Evolutionary conservation across 495 filamentous ascomycete genomes (phyloP).

Genomic region (Penicillium daleae): DNA sequence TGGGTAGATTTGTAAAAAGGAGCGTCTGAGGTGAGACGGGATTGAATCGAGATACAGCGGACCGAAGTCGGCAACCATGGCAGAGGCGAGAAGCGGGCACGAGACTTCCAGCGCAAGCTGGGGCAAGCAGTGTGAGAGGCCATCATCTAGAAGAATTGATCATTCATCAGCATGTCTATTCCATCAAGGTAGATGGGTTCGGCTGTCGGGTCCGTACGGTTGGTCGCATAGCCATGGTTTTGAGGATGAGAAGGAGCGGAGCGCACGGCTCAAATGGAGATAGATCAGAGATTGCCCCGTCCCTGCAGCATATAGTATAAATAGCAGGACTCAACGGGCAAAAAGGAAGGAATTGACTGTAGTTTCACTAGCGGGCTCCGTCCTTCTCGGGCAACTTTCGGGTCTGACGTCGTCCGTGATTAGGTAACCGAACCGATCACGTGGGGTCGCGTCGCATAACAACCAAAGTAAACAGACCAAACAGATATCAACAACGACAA

Average conservation of each 20-base stretch:
- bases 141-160: constrained; percentile 26
- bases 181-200: constrained; percentile 13
- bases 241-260: constrained; percentile 29
- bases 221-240: constrained; percentile 38
- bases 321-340: constrained; percentile 17
- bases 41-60: constrained; percentile 37
- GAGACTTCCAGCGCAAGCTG: constrained; percentile 32
- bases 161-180: constrained; percentile 11
- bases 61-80: constrained; percentile 27
- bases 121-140: constrained; percentile 26
- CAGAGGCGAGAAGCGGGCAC: constrained; percentile 21
- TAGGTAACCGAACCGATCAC: constrained; percentile 27
- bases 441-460: constrained; percentile 41
- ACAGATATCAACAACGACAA: constrained; percentile 31
- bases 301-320: constrained; percentile 33
- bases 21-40: constrained; percentile 21
- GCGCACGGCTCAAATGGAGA: constrained; percentile 31
- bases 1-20: constrained; percentile 26
- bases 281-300: constrained; percentile 25
- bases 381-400: constrained; percentile 13
- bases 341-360: constrained; percentile 12
- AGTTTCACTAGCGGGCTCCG: constrained; percentile 11
- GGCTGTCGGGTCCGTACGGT: constrained; percentile 33
- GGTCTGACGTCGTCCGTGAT: constrained; percentile 35
- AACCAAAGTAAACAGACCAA: constrained; percentile 44